Conservation (phyloP, 495 filamentous ascomycete species). For the Penicillium angulare region DNA sequence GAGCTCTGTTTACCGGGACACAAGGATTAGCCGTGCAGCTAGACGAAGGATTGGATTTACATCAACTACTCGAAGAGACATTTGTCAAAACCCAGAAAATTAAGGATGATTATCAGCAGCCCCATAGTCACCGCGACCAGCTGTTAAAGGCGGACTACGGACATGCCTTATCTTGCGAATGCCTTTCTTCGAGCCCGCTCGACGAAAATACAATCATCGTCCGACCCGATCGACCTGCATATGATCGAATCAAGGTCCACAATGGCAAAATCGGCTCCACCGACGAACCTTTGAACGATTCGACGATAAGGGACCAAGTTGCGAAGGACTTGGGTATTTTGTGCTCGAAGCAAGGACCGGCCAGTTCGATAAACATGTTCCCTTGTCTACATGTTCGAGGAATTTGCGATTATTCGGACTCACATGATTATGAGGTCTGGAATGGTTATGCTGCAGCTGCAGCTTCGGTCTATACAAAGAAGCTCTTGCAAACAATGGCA, state of each 20-base stretch:
- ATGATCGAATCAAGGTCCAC: neutral
- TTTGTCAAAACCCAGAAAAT: constrained; percentile 1
- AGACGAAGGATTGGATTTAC: neutral
- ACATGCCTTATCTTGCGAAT: neutral
- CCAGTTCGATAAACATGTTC: neutral
- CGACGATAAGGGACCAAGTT: neutral
- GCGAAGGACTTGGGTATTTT: neutral
- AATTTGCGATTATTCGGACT: neutral
- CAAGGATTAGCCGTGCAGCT: neutral
- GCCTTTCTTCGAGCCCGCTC: neutral
- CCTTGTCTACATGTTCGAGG: constrained; percentile 1
- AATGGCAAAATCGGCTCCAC: neutral
- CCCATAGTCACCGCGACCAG: neutral
- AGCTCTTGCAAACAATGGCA: neutral
- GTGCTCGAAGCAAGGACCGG: neutral
- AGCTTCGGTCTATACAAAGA: neutral
- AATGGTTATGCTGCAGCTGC: neutral
- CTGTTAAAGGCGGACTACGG: neutral
- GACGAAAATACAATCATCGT: neutral
- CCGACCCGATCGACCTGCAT: neutral
- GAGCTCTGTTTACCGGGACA: neutral
- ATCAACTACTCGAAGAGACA: neutral
- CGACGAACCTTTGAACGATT: neutral
- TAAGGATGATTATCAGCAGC: neutral
- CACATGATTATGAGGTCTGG: neutral